These are phyloP conservation scores for Globisporangium cederbergense DNA, from an alignment of 352 stramenopile genomes.

Conservation along the genomic window DNA sequence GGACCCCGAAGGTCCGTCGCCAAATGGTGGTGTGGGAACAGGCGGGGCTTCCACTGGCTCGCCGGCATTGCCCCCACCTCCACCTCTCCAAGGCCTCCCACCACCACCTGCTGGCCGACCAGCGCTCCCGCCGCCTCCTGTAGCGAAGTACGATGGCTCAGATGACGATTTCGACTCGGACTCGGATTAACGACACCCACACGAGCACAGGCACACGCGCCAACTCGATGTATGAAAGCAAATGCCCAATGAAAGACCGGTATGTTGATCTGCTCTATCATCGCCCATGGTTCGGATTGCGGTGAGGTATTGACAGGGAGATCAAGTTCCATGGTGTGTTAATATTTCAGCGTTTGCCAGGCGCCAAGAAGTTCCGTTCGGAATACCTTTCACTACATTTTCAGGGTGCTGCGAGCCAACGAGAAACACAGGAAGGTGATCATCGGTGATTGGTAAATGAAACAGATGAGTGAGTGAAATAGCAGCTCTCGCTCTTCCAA, in stretches of 20 bases:
- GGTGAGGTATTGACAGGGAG: background rate
- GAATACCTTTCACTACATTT: background rate
- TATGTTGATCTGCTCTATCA: conserved; percentile 1
- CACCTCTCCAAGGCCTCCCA: conserved; percentile 19
- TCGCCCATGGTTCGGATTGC: background rate
- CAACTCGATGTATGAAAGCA: background rate
- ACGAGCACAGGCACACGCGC: background rate
- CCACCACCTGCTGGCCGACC: conserved; percentile 31
- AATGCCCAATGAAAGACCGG: background rate
- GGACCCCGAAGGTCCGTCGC: conserved; percentile 74
- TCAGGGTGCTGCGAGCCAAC: background rate
- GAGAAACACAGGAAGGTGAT: background rate
- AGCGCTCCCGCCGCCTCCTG: conserved; percentile 42
- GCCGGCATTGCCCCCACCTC: conserved; percentile 27
- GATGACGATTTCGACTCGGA: conserved; percentile 58
- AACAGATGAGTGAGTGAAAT: background rate
- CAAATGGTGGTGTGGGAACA: conserved; percentile 34
- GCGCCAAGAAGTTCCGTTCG: background rate
- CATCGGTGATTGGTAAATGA: background rate
- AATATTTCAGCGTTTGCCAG: background rate
- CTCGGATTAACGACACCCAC: conserved; percentile 12
- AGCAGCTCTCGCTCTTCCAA: background rate
- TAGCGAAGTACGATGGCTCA: conserved; percentile 29
- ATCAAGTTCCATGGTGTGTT: background rate
- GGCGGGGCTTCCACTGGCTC: background rate